Conservation (phyloP, 495 filamentous ascomycete genomes). For the Aspergillus cavernicola region DNA sequence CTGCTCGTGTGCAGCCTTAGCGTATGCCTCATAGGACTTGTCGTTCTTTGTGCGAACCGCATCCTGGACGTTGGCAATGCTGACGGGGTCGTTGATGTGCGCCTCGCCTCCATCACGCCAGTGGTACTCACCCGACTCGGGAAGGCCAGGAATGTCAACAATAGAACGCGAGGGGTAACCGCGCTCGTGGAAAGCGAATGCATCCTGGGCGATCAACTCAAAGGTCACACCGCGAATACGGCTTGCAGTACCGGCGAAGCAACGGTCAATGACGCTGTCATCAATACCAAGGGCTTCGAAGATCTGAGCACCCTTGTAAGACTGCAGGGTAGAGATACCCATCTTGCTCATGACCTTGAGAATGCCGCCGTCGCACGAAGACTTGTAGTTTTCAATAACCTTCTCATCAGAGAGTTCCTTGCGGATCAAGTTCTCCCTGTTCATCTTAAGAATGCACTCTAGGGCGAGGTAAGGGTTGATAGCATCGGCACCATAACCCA, state of each 20-base stretch:
- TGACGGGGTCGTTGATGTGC: constrained; percentile 95
- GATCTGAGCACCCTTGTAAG: constrained; percentile 99
- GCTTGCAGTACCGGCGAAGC: constrained; percentile 93
- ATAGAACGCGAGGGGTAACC: constrained; percentile 86
- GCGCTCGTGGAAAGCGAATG: constrained; percentile 94
- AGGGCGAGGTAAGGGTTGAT: constrained; percentile 97
- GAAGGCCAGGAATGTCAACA: constrained; percentile 74
- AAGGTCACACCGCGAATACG: constrained; percentile 96
- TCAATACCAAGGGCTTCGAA: constrained; percentile 99
- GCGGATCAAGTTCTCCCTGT: constrained; percentile 89
- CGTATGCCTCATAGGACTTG: constrained; percentile 99
- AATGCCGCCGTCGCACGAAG: constrained; percentile 96
- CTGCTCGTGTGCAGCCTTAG: constrained; percentile 88
- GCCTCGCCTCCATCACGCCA: constrained; percentile 98
- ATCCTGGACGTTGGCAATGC: constrained; percentile 97
- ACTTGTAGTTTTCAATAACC: constrained; percentile 95
- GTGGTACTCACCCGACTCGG: constrained; percentile 97
- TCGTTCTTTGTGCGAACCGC: constrained; percentile 98
- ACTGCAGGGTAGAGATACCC: constrained; percentile 97
- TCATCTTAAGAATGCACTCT: constrained; percentile 98
- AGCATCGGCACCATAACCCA: constrained; percentile 94
- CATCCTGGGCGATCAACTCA: constrained; percentile 92
- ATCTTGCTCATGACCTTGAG: constrained; percentile 99
- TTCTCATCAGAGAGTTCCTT: constrained; percentile 81
- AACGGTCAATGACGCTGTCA: constrained; percentile 91